Evolutionary conservation across 345 rosid genomes (phyloP), one percentile per base, ranked within the genome.

Genomic region (Hibiscus trionum): DNA sequence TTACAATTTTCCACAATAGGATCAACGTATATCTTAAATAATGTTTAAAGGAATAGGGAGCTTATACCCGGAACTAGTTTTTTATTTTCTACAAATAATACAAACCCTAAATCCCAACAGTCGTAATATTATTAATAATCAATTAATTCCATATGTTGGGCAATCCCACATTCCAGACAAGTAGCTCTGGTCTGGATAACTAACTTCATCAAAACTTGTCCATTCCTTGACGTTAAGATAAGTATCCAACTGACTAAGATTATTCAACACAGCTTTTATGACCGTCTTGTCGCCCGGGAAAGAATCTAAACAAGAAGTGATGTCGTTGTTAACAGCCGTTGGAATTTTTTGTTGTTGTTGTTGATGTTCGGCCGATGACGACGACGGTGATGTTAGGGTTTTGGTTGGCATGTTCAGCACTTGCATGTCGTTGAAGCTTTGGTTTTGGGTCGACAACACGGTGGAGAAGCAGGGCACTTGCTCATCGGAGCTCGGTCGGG

Each of bases 401-500:
- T 57, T 73, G 65, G 61, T 19, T 8, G 69, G 19, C 50, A 47
- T n/a, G 53, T 31, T 26, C 7, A 74, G 71, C 14, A 0, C 47
- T 26, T 77, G 35, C 62, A 26, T 21, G 37, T 73, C 74, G 17
- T 82, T 44, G 69, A 77, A 76, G 35, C 16, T 58, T 55, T 67
- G 90, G 72, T 69, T 78, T 47, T 79, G 82, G 42, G 88, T 44
- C 3, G 47, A 44, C 47, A 11, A 81, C 79, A 81, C 69, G 76
- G 82, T 84, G 94, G 95, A 91, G 98, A 94, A 86, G 98, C 98
- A 91, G 96, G 97, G 83, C 89, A 90, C 97, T 84, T 85, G 91
- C 82, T 90, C 78, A 59, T 77, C 73, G 14, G 77, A 71, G 49
- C 58, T 74, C 65, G 83, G 70, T 74, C 78, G 80, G 59, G 82